These are phyloP conservation scores for Taiozyma onychis DNA, from an alignment of 1,139 yeast genomes.

Conservation along the genomic window DNA sequence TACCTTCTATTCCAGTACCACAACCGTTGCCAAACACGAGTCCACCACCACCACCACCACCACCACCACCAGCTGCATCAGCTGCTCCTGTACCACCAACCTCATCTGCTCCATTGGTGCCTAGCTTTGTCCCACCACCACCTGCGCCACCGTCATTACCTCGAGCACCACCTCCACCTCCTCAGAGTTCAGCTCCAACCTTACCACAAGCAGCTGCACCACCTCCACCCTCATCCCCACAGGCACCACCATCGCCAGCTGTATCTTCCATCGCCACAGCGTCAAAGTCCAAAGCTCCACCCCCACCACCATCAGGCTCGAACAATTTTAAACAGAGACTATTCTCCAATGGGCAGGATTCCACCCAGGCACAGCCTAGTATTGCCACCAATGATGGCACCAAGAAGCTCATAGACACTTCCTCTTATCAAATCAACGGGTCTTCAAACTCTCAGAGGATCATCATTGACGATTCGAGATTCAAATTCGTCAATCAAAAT, in stretches of 20 bases:
- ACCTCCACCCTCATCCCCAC: constrained; percentile 10
- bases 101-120: constrained; percentile 8
- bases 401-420: constrained; percentile 11
- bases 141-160: constrained; percentile 11
- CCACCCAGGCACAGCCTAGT: background rate
- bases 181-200: constrained; percentile 11
- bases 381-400: background rate
- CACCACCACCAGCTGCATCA: constrained; percentile 2
- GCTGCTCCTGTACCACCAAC: constrained; percentile 1
- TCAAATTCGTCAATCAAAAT: constrained; percentile 59
- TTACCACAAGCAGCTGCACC: constrained; percentile 16
- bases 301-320: constrained; percentile 20
- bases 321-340: constrained; percentile 14
- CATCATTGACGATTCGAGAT: constrained; percentile 68
- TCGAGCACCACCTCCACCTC: constrained; percentile 5
- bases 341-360: constrained; percentile 10
- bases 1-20: constrained; percentile 17
- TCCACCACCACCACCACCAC: constrained; percentile 8
- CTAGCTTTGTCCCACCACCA: constrained; percentile 16
- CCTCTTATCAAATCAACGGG: constrained; percentile 22
- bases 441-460: constrained; percentile 21
- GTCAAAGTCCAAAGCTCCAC: constrained; percentile 15
- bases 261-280: constrained; percentile 18
- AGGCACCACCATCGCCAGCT: constrained; percentile 14
- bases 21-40: constrained; percentile 7